These are phyloP conservation scores for Fistulifera solaris DNA, from an alignment of 108 stramenopile genomes.

Conservation along the genomic window DNA sequence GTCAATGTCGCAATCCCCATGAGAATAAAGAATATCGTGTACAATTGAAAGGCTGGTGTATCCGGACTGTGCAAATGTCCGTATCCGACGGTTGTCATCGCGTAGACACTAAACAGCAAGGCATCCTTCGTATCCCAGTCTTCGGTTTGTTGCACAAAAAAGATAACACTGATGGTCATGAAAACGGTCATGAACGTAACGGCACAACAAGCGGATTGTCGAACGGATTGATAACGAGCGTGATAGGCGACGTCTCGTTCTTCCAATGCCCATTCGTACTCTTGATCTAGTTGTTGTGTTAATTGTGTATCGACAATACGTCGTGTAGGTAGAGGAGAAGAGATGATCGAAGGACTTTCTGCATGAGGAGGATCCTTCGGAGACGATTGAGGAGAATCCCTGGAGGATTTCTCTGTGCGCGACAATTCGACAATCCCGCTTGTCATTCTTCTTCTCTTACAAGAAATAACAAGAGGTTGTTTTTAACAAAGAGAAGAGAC, in stretches of 20 bases:
- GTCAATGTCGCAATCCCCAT: constrained; percentile 74
- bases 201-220: constrained; percentile 48
- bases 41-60: constrained; percentile 56
- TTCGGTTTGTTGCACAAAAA: constrained; percentile 34
- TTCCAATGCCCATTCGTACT: constrained; percentile 70
- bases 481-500: too few relatives aligned
- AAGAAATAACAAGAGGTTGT: too few relatives aligned
- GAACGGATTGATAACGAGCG: constrained; percentile 57
- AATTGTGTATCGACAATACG: too few relatives aligned
- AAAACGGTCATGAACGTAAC: constrained; percentile 48
- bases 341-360: too few relatives aligned
- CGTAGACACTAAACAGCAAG: constrained; percentile 73
- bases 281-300: constrained; percentile 41
- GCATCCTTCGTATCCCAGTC: constrained; percentile 63
- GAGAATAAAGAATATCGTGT: constrained; percentile 63
- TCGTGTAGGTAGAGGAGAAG: too few relatives aligned
- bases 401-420: too few relatives aligned
- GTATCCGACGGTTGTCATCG: constrained; percentile 80
- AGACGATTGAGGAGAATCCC: too few relatives aligned
- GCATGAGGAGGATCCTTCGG: too few relatives aligned
- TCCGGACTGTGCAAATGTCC: constrained; percentile 64
- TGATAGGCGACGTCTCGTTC: constrained; percentile 77
- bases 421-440: too few relatives aligned
- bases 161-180: constrained; percentile 51
- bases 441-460: too few relatives aligned